Evolutionary conservation across 805 yeast genomes (phyloP).

Genomic region (Saturnispora besseyi): DNA sequence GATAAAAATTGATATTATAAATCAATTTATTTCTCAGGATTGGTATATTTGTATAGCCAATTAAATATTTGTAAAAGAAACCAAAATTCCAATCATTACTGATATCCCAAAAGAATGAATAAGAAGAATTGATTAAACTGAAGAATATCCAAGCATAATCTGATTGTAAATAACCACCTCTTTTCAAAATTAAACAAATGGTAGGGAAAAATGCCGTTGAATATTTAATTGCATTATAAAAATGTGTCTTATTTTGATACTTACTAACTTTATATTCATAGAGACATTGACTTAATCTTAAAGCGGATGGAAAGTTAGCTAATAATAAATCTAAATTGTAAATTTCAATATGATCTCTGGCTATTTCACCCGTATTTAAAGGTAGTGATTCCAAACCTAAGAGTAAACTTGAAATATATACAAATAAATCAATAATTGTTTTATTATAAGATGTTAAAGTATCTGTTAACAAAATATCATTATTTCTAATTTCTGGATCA

Average conservation of each 20-base stretch:
- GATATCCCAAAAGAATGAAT: conserved; percentile 84
- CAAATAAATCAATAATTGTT: conserved; percentile 62
- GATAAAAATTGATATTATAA: conserved; percentile 37
- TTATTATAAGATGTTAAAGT: conserved; percentile 74
- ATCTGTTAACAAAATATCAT: conserved; percentile 79
- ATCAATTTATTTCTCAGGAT: conserved; percentile 25
- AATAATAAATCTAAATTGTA: conserved; percentile 26
- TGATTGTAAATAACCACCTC: conserved; percentile 19
- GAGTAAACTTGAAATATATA: conserved; percentile 42
- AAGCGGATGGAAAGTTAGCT: conserved; percentile 49
- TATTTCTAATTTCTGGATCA: conserved; percentile 51
- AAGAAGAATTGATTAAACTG: conserved; percentile 56
- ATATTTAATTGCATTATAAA: conserved; percentile 71
- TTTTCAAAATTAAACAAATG: conserved; percentile 26
- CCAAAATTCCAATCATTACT: conserved; percentile 80
- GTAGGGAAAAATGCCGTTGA: conserved; percentile 51
- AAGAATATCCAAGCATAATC: conserved; percentile 36
- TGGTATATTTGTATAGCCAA: conserved; percentile 13
- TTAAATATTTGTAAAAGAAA: conserved; percentile 33
- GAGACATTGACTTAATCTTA: conserved; percentile 77
- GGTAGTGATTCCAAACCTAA: conserved; percentile 30
- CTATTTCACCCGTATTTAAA: conserved; percentile 21
- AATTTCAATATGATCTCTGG: conserved; percentile 22
- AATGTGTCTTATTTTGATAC: conserved; percentile 40
- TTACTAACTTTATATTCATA: conserved; percentile 50